Base-by-base conservation (phyloP, 164 flowering plant species). In the Houttuynia cordata region DNA sequence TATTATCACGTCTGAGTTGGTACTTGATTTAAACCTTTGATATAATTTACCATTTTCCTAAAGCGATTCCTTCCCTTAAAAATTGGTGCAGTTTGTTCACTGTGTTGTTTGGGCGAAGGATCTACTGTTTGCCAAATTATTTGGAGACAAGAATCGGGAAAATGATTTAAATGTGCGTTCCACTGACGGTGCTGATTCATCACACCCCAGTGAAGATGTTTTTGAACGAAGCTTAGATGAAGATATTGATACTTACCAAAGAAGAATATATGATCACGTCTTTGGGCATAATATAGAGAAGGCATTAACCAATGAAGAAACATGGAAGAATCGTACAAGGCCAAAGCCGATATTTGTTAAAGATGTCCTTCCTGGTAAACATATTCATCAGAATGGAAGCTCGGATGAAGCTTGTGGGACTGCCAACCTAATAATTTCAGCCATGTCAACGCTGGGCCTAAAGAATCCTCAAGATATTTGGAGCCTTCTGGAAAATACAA, bases 21-120 rank as follows among this genome's bases (percentile, higher is more conserved):
- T 30, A 2, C 37, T 30, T 30, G 37, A 30, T 6, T 30, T 30
- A 30, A 30, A 30, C 37, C 2, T 30, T 30, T 6, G 14, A 12
- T 12, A 45, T 45, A 8, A 12, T 45, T 45, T 45, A 17, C 17
- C 49, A 45, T 12, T 7, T 45, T 45, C 17, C 13, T 45, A 41
- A 54, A 54, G 55, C 55, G 8, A n/a, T 54, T 23, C 30, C 13
- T 0, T 13, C 17, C 0, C 23, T 24, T 54, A 1, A 23, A 45
- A 51, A 51, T 68, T 61, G 64, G 64, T 81, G 83, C 90, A 94
- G 99, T 94, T 88, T 80, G 93, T 94, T 66, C 99, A 94, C 75
- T 94, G 97, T 72, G 83, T 91, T 74, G 99, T 88, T 30, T 94
- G 99, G 99, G 96, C 96, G 20, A 94, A 94, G 75, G 99, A 94